Evolutionary conservation across 257 asterid species (phyloP).

Genomic region (Leptodermis oblonga): DNA sequence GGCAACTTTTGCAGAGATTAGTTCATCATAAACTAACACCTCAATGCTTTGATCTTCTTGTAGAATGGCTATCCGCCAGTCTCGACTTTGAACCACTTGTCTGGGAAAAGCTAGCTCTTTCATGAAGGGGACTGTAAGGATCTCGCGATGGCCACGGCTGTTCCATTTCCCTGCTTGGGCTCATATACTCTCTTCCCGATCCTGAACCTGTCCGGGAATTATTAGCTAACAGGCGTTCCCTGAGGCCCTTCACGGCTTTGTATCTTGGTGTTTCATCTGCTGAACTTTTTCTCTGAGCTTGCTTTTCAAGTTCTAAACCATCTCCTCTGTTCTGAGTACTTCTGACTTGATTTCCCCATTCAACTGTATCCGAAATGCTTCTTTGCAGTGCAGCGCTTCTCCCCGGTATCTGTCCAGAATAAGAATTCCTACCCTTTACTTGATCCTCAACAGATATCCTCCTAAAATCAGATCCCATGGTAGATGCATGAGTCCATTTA

Average conservation of each 20-base stretch:
- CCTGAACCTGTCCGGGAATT: slow-evolving; percentile 38
- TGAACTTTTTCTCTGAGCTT: slow-evolving; percentile 45
- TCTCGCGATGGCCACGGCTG: slow-evolving; percentile 50
- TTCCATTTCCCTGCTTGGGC: slow-evolving; percentile 45
- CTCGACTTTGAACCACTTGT: slow-evolving; percentile 49
- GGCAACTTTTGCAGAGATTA: not conserved
- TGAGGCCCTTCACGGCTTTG: slow-evolving; percentile 50
- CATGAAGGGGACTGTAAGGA: slow-evolving; percentile 28
- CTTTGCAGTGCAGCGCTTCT: slow-evolving; percentile 48
- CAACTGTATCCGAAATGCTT: slow-evolving; percentile 64
- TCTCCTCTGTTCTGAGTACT: slow-evolving; percentile 27
- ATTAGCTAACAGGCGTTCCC: slow-evolving; percentile 39
- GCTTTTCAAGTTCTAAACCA: slow-evolving; percentile 43
- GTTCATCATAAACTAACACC: not conserved
- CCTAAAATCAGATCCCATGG: slow-evolving; percentile 26
- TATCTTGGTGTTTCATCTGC: slow-evolving; percentile 42
- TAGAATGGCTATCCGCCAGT: slow-evolving; percentile 40
- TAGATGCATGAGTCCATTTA: slow-evolving; percentile 37
- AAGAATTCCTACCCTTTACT: slow-evolving; percentile 41
- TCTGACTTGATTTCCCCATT: slow-evolving; percentile 37
- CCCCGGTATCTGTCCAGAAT: slow-evolving; percentile 40
- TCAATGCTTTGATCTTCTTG: slow-evolving; percentile 66
- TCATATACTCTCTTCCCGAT: slow-evolving; percentile 29
- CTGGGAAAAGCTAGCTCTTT: slow-evolving; percentile 28
- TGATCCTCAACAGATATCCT: slow-evolving; percentile 33